phyloP scores from a whole-genome alignment of 2,329 filamentous ascomycete genomes.

The Botrytis byssoidea region DNA sequence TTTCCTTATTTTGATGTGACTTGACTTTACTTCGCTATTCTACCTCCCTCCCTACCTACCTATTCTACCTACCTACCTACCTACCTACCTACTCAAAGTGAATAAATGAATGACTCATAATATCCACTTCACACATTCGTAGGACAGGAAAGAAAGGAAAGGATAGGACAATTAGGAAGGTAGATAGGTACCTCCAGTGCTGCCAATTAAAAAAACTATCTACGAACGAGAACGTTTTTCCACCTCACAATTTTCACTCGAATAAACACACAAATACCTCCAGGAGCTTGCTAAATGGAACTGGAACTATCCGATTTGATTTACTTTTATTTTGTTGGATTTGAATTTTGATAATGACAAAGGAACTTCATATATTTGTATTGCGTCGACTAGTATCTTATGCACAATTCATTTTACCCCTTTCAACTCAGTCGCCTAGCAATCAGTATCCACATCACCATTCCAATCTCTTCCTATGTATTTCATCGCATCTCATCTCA shows the following conservation, averaged over 20 bases:
- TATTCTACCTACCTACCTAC: too few relatives aligned
- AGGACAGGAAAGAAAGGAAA: too few relatives aligned
- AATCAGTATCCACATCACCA: not conserved
- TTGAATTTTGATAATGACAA: slow-evolving; percentile 10
- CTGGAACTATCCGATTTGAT: not conserved
- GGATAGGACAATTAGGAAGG: too few relatives aligned
- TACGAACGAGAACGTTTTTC: too few relatives aligned
- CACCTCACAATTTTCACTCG: not conserved
- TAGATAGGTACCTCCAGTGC: too few relatives aligned
- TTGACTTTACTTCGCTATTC: too few relatives aligned
- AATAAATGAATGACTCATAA: too few relatives aligned
- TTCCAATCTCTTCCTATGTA: slow-evolving; percentile 8
- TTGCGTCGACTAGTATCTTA: slow-evolving; percentile 10
- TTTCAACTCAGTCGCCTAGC: not conserved
- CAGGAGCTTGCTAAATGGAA: not conserved
- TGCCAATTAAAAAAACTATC: too few relatives aligned
- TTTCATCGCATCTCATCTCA: not conserved
- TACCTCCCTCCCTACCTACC: too few relatives aligned
- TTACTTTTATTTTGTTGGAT: not conserved
- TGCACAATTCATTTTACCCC: slow-evolving; percentile 3
- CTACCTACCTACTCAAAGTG: too few relatives aligned
- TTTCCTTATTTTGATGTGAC: too few relatives aligned
- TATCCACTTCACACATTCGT: too few relatives aligned
- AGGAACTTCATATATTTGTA: slow-evolving; percentile 20
- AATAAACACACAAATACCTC: not conserved